Percentiles rank a stretch among this genome's conserved stretches.
Conservation (phyloP, 768 basidiomycete species). For the Lactifluus hygrophoroides region DNA sequence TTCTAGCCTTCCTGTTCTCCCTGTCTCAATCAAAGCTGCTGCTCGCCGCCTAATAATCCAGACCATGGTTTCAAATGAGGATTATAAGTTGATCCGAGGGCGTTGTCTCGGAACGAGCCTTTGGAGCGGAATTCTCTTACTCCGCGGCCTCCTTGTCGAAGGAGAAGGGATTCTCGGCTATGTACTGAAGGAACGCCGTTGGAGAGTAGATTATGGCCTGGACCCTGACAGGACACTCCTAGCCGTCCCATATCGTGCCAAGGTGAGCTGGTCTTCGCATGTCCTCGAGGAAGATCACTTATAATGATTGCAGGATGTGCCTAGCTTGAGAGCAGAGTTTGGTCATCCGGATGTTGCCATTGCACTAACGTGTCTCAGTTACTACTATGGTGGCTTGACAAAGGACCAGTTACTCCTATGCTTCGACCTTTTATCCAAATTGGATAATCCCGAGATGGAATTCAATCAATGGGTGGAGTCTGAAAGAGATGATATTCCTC, state of each 20-base stretch:
- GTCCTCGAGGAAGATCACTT: neutral
- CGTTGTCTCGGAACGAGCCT: conserved; percentile 6
- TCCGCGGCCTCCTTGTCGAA: conserved; percentile 37
- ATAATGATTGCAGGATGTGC: conserved; percentile 31
- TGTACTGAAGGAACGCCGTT: conserved; percentile 33
- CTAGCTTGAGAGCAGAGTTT: conserved; percentile 40
- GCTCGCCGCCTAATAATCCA: conserved; percentile 1
- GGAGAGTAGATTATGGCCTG: conserved; percentile 47
- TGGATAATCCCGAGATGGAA: conserved; percentile 34
- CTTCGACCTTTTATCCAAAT: conserved; percentile 33
- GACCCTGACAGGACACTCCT: conserved; percentile 35
- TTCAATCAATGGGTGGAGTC: conserved; percentile 35
- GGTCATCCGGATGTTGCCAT: conserved; percentile 45
- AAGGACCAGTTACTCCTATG: conserved; percentile 30
- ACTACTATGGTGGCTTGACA: conserved; percentile 41
- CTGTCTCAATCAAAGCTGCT: neutral
- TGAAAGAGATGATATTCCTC: conserved; percentile 27
- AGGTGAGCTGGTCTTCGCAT: neutral
- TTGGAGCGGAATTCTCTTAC: conserved; percentile 35
- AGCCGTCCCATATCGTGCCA: conserved; percentile 46
- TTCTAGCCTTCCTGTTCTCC: neutral
- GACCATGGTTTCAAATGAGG: neutral
- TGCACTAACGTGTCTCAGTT: conserved; percentile 38
- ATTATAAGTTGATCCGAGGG: neutral
- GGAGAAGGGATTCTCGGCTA: conserved; percentile 32